Evolutionary conservation across 305 asterid species (phyloP).

Genomic region (Plantago coronopus): DNA sequence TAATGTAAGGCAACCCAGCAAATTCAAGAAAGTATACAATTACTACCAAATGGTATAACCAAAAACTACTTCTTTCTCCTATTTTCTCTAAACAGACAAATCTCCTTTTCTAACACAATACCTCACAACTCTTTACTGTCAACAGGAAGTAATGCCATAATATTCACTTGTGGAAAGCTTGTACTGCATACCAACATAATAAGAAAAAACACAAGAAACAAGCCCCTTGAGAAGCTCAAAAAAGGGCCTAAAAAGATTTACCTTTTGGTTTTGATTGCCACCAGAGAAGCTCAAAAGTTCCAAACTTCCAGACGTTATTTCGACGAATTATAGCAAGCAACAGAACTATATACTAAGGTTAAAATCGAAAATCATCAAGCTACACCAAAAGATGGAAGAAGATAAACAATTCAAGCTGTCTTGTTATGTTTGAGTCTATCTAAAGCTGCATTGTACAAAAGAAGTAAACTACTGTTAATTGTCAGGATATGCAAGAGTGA

Average conservation of each 20-base stretch:
- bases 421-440: slow-evolving; percentile 12
- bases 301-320: slow-evolving; percentile 29
- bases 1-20: too few relatives aligned
- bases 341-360: slow-evolving; percentile 26
- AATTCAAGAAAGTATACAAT: too few relatives aligned
- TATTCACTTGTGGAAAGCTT: too few relatives aligned
- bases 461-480: slow-evolving; percentile 11
- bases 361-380: slow-evolving; percentile 11
- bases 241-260: slow-evolving; percentile 10
- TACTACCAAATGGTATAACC: too few relatives aligned
- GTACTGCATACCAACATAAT: too few relatives aligned
- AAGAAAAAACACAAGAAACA: neutral
- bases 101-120: too few relatives aligned
- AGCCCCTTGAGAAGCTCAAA: too few relatives aligned
- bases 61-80: too few relatives aligned
- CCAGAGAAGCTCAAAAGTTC: slow-evolving; percentile 37
- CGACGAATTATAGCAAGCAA: slow-evolving; percentile 31
- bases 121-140: too few relatives aligned
- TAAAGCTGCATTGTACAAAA: slow-evolving; percentile 21
- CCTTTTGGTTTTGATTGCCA: slow-evolving; percentile 30
- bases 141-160: too few relatives aligned
- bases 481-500: slow-evolving; percentile 9
- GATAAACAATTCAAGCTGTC: slow-evolving; percentile 20
- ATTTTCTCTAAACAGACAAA: too few relatives aligned
- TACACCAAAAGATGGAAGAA: slow-evolving; percentile 9